A percentile compares a stretch with the other conserved stretches of the same genome.
Conservation (phyloP, 2,329 filamentous ascomycete genomes). For the Exophiala aquamarina region DNA sequence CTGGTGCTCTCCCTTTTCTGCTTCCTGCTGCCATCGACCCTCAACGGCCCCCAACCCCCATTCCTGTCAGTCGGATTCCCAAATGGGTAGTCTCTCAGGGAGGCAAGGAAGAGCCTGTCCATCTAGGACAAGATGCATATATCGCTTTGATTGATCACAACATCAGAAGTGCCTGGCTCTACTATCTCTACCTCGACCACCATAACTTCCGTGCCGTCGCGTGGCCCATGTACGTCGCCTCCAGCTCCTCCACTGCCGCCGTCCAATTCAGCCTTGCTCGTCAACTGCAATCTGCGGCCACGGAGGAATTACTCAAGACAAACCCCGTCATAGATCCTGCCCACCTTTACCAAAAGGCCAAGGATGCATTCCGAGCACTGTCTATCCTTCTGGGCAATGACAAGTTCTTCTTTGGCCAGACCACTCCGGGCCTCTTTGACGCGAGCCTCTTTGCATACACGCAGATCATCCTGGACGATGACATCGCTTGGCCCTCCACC, state of each 20-base stretch:
- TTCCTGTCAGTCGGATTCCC: conserved; percentile 66
- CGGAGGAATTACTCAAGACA: conserved; percentile 69
- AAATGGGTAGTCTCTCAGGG: conserved; percentile 57
- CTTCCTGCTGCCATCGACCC: conserved; percentile 50
- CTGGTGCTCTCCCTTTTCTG: conserved; percentile 84
- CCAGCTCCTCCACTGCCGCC: conserved; percentile 58
- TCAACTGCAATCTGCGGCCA: conserved; percentile 71
- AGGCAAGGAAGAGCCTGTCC: conserved; percentile 51
- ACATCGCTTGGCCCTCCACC: conserved; percentile 57
- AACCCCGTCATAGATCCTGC: conserved; percentile 54
- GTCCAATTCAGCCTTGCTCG: conserved; percentile 64
- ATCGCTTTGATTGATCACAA: conserved; percentile 71
- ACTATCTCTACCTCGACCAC: conserved; percentile 75
- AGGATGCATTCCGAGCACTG: conserved; percentile 63
- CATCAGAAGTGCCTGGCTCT: conserved; percentile 86
- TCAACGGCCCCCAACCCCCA: conserved; percentile 38
- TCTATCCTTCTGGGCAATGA: conserved; percentile 58
- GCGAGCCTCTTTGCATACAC: conserved; percentile 89
- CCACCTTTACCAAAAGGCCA: conserved; percentile 60
- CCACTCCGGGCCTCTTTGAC: conserved; percentile 73
- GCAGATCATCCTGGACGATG: conserved; percentile 69
- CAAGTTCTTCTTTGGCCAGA: conserved; percentile 60
- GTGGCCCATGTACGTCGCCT: conserved; percentile 66
- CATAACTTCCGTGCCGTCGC: conserved; percentile 67
- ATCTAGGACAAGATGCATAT: conserved; percentile 70